Percentiles rank a stretch among this genome's conserved stretches.
phyloP scores from a whole-genome alignment of 805 yeast species.

The Yamadazyma olivae region DNA sequence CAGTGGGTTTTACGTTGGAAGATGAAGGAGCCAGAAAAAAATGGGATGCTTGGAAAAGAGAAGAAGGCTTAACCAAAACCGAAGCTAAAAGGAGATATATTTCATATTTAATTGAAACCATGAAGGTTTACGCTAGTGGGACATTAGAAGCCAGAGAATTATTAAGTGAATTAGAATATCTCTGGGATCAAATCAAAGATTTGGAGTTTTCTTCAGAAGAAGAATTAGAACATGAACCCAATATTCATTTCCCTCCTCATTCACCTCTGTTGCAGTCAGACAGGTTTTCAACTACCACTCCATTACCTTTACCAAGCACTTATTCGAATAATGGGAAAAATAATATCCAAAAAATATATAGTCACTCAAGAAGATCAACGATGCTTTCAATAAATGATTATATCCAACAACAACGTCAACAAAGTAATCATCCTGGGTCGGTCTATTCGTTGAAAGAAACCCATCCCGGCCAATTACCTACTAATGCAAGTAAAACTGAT shows the following conservation, averaged over 20 bases:
- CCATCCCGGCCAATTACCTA: not conserved
- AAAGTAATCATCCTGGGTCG: constrained; percentile 5
- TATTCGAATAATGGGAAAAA: constrained; percentile 22
- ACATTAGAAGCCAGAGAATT: constrained; percentile 65
- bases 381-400: constrained; percentile 33
- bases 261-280: constrained; percentile 35
- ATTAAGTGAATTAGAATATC: constrained; percentile 61
- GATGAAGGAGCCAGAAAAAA: constrained; percentile 68
- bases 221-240: constrained; percentile 20
- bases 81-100: constrained; percentile 77
- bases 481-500: not conserved
- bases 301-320: constrained; percentile 27
- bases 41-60: constrained; percentile 84
- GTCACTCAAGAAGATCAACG: constrained; percentile 40
- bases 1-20: constrained; percentile 56
- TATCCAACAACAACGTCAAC: constrained; percentile 30
- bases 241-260: constrained; percentile 26
- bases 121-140: constrained; percentile 66
- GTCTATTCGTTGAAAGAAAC: not conserved
- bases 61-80: constrained; percentile 62
- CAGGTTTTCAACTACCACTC: constrained; percentile 35
- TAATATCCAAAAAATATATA: constrained; percentile 41
- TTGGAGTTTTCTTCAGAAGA: constrained; percentile 30
- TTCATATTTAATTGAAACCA: constrained; percentile 64
- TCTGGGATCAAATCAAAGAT: constrained; percentile 73